Base-by-base conservation (phyloP, 805 yeast genomes). In the Pichia eremophila region DNA sequence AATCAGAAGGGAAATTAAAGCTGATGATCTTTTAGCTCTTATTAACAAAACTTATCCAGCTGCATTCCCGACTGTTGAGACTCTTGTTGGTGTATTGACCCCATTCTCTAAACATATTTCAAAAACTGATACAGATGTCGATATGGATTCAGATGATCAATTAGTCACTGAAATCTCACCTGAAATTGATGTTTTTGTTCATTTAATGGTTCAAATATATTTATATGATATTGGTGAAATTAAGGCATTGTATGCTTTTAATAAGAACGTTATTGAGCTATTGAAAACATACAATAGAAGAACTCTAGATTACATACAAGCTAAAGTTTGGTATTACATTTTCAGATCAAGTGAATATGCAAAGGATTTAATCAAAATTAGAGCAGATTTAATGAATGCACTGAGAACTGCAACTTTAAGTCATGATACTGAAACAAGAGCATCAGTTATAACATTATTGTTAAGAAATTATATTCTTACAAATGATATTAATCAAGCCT, bases 261-360 rank as follows among this genome's bases (percentile, higher is more conserved):
- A 83, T 57, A 64, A 59, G 11, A 67, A 69, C 45, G 71, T 78
- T 40, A 69, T 83, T 47, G 61, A 68, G 14, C 69, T 80, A 46
- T 73, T 88, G 61, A 74, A 76, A 49, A 64, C 72, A 14, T 83
- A 83, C 68, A 88, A 88, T 66, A 79, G 84, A 54, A 78, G 98
- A 54, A 77, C 95, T 5, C 70, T 91, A 54, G 98, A 93, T 66
- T 79, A 85, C 58, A 75, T 93, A 49, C 80, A 80, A 54, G 93
- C 98, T 15, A 91, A 90, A 65, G 74, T 85, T 51, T 93, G 98
- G 98, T 93, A 91, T 63, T 91, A 89, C 69, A 75, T 85, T 56
- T 75, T 83, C 41, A 79, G 95, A 65, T 77, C 89, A 2, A 78
- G 79, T 54, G 98, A 91, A 69, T 68, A 82, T 47, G 60, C 70